Evolutionary conservation across 2,329 filamentous ascomycete genomes (phyloP).

Genomic region (Claviceps quebecensis): DNA sequence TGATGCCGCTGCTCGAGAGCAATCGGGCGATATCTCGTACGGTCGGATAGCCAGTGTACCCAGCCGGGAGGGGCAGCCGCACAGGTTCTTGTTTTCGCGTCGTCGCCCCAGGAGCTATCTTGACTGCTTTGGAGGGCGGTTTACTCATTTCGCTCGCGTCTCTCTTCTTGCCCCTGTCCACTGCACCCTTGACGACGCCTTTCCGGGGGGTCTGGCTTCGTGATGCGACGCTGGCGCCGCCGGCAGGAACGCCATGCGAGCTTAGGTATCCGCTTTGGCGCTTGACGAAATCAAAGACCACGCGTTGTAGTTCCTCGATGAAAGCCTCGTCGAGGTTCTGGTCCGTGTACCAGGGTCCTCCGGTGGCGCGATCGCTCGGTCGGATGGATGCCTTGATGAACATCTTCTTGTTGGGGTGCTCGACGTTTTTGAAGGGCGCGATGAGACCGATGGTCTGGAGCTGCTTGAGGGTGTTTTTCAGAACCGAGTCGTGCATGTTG

Average conservation of each 20-base stretch:
- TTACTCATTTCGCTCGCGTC: conserved; percentile 26
- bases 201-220: conserved; percentile 40
- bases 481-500: conserved; percentile 69
- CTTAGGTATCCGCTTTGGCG: conserved; percentile 54
- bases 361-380: conserved; percentile 80
- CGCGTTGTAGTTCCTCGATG: conserved; percentile 60
- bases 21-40: conserved; percentile 62
- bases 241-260: conserved; percentile 17
- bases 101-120: conserved; percentile 7
- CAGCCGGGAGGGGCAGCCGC: conserved; percentile 43
- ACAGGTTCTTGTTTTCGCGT: conserved; percentile 19
- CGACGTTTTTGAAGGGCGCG: conserved; percentile 80
- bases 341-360: conserved; percentile 89
- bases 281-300: conserved; percentile 62
- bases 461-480: conserved; percentile 71
- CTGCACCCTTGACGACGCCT: conserved; percentile 35
- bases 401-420: conserved; percentile 83
- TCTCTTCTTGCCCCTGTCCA: conserved; percentile 36
- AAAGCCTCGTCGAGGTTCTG: conserved; percentile 81
- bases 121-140: conserved; percentile 16
- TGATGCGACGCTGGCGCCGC: conserved; percentile 6
- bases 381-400: conserved; percentile 81
- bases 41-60: conserved; percentile 69
- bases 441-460: conserved; percentile 74
- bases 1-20: conserved; percentile 54